Conservation (phyloP, 805 yeast genomes). For the Priceomyces haplophilus region DNA sequence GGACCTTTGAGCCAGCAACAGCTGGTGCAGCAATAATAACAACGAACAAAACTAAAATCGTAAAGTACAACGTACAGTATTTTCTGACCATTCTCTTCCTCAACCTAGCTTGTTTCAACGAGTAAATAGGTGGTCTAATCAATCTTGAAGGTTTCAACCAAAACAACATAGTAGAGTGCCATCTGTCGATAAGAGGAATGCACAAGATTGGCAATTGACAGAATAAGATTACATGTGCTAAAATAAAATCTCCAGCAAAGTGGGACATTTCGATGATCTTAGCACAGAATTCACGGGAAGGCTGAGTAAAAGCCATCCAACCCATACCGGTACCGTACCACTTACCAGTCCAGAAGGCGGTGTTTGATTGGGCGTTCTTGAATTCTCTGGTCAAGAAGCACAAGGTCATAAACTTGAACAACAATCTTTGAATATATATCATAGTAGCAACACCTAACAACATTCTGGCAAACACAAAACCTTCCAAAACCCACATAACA, state of each 20-base stretch:
- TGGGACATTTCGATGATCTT: slow-evolving; percentile 91
- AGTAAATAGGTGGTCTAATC: slow-evolving; percentile 96
- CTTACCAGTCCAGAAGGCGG: slow-evolving; percentile 99
- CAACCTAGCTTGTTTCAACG: slow-evolving; percentile 91
- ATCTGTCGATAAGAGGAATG: slow-evolving; percentile 87
- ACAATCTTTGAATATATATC: slow-evolving; percentile 81
- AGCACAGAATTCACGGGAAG: slow-evolving; percentile 91
- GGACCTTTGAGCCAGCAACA: slow-evolving; percentile 61
- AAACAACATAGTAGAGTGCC: slow-evolving; percentile 98
- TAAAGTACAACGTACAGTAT: slow-evolving; percentile 79
- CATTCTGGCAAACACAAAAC: slow-evolving; percentile 84
- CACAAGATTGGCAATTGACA: slow-evolving; percentile 82
- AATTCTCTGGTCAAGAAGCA: slow-evolving; percentile 88
- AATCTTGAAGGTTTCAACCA: slow-evolving; percentile 97
- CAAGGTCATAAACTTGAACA: slow-evolving; percentile 81
- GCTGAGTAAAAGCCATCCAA: slow-evolving; percentile 91
- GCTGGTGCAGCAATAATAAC: slow-evolving; percentile 90
- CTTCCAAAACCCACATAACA: slow-evolving; percentile 95
- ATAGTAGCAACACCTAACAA: slow-evolving; percentile 81
- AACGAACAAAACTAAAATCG: slow-evolving; percentile 65
- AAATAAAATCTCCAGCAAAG: slow-evolving; percentile 93
- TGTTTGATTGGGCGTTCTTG: slow-evolving; percentile 90
- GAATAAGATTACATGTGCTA: slow-evolving; percentile 88
- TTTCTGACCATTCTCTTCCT: slow-evolving; percentile 97
- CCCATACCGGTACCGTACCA: slow-evolving; percentile 97